A percentile compares a stretch with the other conserved stretches of the same genome.
phyloP scores from a whole-genome alignment of 306 rosid species.

The Quercus engelmannii region DNA sequence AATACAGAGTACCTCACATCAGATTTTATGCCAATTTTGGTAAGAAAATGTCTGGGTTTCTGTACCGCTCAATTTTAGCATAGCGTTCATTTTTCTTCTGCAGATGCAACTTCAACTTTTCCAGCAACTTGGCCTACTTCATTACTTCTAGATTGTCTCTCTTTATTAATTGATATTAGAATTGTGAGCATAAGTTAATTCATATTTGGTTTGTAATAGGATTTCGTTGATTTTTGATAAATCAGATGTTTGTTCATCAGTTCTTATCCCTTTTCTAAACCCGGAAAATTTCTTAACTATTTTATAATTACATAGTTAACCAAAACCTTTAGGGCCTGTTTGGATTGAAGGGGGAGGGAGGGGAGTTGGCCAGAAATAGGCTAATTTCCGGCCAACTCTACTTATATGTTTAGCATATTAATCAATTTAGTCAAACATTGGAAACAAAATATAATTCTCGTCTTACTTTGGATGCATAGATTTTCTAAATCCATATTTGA shows the following conservation, averaged over 20 bases:
- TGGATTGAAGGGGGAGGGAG: too few species aligned
- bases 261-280: neutral
- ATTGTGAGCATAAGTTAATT: neutral
- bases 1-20: neutral
- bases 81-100: neutral
- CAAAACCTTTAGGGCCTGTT: neutral
- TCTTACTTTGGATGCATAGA: neutral
- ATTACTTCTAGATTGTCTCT: neutral
- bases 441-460: neutral
- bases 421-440: neutral
- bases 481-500: neutral
- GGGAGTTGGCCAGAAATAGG: too few species aligned
- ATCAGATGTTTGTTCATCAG: neutral
- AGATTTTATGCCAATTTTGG: neutral
- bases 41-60: neutral
- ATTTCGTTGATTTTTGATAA: neutral
- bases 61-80: neutral
- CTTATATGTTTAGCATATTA: neutral
- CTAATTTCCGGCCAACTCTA: too few species aligned
- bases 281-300: neutral
- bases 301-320: neutral
- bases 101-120: neutral
- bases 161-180: neutral
- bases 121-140: neutral
- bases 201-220: neutral